Percentiles rank a stretch among this genome's conserved stretches.
These are phyloP conservation scores for Silene conica DNA, from an alignment of 148 eudicot genomes.

Conservation along the genomic window DNA sequence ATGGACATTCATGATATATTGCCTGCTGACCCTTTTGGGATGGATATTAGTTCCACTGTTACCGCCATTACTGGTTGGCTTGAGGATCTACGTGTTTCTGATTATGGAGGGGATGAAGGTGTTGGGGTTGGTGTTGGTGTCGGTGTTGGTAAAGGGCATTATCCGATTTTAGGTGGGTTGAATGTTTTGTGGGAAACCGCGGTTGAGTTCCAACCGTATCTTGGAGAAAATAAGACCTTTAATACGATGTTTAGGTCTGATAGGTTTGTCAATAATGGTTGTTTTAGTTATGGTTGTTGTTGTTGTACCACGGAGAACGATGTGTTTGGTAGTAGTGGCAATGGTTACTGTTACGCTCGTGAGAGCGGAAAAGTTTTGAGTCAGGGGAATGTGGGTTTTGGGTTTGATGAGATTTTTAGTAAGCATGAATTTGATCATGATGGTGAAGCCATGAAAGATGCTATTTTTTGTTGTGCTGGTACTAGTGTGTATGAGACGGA, in stretches of 20 bases:
- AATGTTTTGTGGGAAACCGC: conserved; percentile 49
- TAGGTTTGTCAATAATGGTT: conserved; percentile 17
- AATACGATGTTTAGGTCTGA: conserved; percentile 23
- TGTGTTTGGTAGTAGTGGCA: conserved; percentile 5
- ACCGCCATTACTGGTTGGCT: conserved; percentile 79
- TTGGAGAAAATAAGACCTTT: conserved; percentile 23
- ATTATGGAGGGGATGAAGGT: conserved; percentile 46
- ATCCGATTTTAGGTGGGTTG: conserved; percentile 44
- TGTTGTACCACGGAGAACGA: conserved; percentile 18
- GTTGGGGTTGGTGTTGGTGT: no score
- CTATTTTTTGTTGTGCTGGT: conserved; percentile 8
- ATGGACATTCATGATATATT: conserved; percentile 62
- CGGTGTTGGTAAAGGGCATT: conserved; percentile 33
- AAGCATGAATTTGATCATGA: conserved; percentile 13
- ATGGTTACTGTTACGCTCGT: background rate
- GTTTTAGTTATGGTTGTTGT: conserved; percentile 18
- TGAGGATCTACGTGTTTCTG: conserved; percentile 46
- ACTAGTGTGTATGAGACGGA: conserved; percentile 10
- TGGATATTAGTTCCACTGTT: conserved; percentile 72
- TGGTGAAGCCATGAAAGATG: conserved; percentile 14
- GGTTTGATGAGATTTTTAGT: conserved; percentile 8
- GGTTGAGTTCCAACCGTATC: conserved; percentile 41
- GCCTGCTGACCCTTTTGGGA: conserved; percentile 92
- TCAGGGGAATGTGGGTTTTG: background rate
- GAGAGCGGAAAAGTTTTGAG: conserved; percentile 10